These are phyloP conservation scores for Didymella arachidicola DNA, from an alignment of 2,329 filamentous ascomycete genomes.

Conservation along the genomic window DNA sequence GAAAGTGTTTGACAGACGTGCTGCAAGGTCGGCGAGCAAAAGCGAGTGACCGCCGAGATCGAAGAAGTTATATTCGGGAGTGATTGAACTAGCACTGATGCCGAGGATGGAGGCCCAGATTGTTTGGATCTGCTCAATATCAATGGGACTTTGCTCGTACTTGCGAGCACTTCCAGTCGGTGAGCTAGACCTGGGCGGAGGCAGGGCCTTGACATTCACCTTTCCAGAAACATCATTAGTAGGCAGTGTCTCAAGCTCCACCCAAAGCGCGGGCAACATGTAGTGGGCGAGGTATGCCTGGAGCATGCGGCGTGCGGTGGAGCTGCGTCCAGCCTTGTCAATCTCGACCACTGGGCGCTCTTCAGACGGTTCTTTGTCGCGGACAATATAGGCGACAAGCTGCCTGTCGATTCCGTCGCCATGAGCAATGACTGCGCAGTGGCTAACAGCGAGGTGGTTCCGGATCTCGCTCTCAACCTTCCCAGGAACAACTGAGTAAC, in stretches of 20 bases:
- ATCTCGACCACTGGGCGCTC: constrained; percentile 70
- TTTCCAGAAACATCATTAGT: constrained; percentile 83
- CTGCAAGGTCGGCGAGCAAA: constrained; percentile 78
- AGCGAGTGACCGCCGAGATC: constrained; percentile 82
- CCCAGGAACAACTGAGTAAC: constrained; percentile 78
- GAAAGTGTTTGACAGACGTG: constrained; percentile 71
- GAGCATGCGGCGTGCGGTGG: constrained; percentile 70
- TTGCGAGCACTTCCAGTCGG: constrained; percentile 57
- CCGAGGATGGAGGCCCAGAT: constrained; percentile 76
- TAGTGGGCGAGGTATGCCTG: constrained; percentile 76
- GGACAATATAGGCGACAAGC: constrained; percentile 78
- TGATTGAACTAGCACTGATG: constrained; percentile 68
- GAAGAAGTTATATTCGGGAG: constrained; percentile 78
- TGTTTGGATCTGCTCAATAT: constrained; percentile 71
- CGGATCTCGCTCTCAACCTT: constrained; percentile 78
- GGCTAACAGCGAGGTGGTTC: constrained; percentile 72
- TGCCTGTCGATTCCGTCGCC: constrained; percentile 79
- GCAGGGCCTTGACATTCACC: constrained; percentile 75
- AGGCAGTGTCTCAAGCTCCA: constrained; percentile 73
- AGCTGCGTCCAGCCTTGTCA: constrained; percentile 75
- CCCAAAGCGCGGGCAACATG: constrained; percentile 83
- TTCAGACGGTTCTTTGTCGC: constrained; percentile 66
- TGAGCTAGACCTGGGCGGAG: constrained; percentile 63
- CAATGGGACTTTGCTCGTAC: constrained; percentile 69
- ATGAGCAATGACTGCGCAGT: constrained; percentile 75